Conservation (phyloP, 108 stramenopile species). For the Cyclotella baltica region DNA sequence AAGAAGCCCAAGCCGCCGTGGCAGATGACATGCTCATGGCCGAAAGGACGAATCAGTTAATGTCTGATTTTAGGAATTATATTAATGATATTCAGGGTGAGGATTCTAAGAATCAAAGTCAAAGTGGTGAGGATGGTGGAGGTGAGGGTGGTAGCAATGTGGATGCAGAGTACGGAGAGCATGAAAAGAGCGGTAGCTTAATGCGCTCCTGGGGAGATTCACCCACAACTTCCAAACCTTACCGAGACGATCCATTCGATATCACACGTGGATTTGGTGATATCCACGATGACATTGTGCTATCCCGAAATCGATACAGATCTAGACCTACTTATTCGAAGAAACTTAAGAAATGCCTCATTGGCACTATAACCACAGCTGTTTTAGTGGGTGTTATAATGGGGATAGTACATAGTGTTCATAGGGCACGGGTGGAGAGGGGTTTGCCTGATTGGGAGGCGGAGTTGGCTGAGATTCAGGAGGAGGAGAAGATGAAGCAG, state of each 20-base stretch:
- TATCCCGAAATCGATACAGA: not conserved
- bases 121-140: not conserved
- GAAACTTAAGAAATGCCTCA: slow-evolving; percentile 4
- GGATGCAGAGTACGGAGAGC: not conserved
- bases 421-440: not conserved
- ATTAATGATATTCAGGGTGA: slow-evolving; percentile 5
- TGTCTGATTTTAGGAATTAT: slow-evolving; percentile 10
- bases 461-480: slow-evolving; percentile 17
- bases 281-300: not conserved
- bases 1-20: not conserved
- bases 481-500: slow-evolving; percentile 15
- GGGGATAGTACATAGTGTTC: not conserved
- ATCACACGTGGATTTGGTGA: not conserved
- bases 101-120: not conserved
- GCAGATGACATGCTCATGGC: slow-evolving; percentile 14
- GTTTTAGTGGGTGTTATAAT: not conserved
- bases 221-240: not conserved
- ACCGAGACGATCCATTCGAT: slow-evolving; percentile 2
- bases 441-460: slow-evolving; percentile 38
- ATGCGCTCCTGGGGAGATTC: not conserved
- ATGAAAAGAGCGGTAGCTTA: not conserved
- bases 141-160: not conserved
- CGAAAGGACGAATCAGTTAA: slow-evolving; percentile 7
- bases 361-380: not conserved
- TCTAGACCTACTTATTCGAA: not conserved